These are phyloP conservation scores for Ascocoryne sarcoides DNA, from an alignment of 2,329 filamentous ascomycete species.

Conservation along the genomic window DNA sequence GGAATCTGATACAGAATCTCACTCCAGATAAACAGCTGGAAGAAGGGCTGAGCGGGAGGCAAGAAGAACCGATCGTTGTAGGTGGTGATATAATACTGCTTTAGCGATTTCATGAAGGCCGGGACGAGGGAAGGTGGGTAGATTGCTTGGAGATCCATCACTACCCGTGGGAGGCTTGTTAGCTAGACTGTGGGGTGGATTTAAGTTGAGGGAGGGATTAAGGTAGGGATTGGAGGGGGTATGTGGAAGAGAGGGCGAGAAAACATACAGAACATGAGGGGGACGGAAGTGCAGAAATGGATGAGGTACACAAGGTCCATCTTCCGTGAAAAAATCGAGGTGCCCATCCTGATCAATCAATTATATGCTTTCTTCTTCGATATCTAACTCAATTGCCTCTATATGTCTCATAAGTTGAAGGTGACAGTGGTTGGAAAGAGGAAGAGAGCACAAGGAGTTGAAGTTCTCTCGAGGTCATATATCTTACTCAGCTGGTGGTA, in stretches of 20 bases:
- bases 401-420: too few relatives aligned
- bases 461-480: too few relatives aligned
- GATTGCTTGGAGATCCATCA: conserved; percentile 50
- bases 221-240: too few relatives aligned
- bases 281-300: conserved; percentile 55
- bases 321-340: conserved; percentile 24
- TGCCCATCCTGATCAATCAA: conserved; percentile 16
- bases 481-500: too few relatives aligned
- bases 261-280: conserved; percentile 49
- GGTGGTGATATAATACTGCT: conserved; percentile 48
- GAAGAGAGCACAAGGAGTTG: too few relatives aligned
- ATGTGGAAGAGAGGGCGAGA: neutral
- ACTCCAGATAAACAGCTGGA: conserved; percentile 46
- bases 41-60: conserved; percentile 46
- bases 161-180: conserved; percentile 33
- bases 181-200: too few relatives aligned
- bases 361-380: too few relatives aligned
- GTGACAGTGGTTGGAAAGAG: too few relatives aligned
- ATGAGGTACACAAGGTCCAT: conserved; percentile 37
- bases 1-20: conserved; percentile 55
- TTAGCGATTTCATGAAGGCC: conserved; percentile 39
- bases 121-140: conserved; percentile 45
- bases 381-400: too few relatives aligned
- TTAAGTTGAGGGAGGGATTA: neutral
- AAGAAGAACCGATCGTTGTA: conserved; percentile 58